phyloP scores from a whole-genome alignment of 257 asterid species.

The Lycium barbarum region DNA sequence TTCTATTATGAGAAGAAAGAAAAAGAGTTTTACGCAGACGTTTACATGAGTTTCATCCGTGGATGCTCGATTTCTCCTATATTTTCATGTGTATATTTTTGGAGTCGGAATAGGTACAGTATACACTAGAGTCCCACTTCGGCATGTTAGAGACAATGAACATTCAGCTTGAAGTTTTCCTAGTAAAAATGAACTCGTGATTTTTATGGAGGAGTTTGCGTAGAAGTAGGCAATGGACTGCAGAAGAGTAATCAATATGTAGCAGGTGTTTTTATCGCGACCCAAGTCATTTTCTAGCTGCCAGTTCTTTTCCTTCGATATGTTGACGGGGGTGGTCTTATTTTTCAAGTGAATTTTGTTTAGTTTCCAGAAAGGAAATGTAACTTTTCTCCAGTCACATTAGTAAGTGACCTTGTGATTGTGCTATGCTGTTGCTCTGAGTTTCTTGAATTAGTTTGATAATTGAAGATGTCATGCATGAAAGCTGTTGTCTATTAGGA shows the following conservation, averaged over 20 bases:
- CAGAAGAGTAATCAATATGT: slow-evolving; percentile 15
- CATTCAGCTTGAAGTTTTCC: slow-evolving; percentile 23
- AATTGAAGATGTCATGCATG: not conserved
- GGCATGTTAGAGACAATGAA: slow-evolving; percentile 15
- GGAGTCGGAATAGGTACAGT: slow-evolving; percentile 50
- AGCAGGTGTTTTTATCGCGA: not conserved
- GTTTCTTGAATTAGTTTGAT: not conserved
- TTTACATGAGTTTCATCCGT: slow-evolving; percentile 24
- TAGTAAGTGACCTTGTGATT: not conserved
- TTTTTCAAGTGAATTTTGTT: slow-evolving; percentile 12
- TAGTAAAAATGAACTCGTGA: slow-evolving; percentile 8
- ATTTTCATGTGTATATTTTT: slow-evolving; percentile 43
- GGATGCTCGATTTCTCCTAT: slow-evolving; percentile 11
- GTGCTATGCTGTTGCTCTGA: not conserved
- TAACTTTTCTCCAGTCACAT: not conserved
- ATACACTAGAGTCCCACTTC: slow-evolving; percentile 31
- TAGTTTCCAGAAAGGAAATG: not conserved
- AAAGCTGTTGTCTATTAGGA: not conserved
- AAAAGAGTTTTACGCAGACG: slow-evolving; percentile 31
- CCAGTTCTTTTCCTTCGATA: not conserved
- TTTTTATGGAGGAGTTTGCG: slow-evolving; percentile 14
- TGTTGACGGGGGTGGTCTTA: not conserved
- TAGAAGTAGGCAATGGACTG: not conserved
- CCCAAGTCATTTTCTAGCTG: not conserved
- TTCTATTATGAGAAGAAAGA: slow-evolving; percentile 41